Conservation (phyloP, 139 green algal species). For the Tetradesmus obliquus region DNA sequence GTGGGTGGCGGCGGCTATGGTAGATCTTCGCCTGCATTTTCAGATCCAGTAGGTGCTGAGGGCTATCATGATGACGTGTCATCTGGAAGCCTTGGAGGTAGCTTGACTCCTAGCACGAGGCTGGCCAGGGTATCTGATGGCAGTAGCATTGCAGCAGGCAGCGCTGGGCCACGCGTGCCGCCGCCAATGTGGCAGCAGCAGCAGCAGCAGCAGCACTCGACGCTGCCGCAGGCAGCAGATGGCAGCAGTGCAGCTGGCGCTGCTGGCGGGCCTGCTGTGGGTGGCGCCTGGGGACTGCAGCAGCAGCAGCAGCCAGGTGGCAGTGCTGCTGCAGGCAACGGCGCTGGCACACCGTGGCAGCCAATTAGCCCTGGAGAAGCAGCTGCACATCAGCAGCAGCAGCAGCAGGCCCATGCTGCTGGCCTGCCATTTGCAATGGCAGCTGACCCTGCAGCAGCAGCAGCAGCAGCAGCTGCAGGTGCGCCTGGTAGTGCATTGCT, state of each 20-base stretch:
- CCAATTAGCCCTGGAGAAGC: background rate
- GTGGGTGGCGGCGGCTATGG: background rate
- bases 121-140: background rate
- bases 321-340: background rate
- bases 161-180: background rate
- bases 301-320: background rate
- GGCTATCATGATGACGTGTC: slow-evolving; percentile 26
- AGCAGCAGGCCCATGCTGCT: background rate
- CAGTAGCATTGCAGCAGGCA: slow-evolving; percentile 1
- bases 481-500: background rate
- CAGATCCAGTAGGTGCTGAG: slow-evolving; percentile 8
- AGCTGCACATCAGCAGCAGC: background rate
- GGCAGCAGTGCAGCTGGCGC: background rate
- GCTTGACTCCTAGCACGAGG: background rate
- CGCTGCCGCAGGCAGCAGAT: background rate
- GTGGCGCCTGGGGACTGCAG: background rate
- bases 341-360: background rate
- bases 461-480: background rate
- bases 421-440: background rate
- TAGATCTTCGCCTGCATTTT: slow-evolving; percentile 4
- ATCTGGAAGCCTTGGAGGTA: background rate
- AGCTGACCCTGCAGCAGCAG: slow-evolving; percentile 17
- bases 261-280: background rate
- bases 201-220: background rate
- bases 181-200: background rate